Evolutionary conservation across 345 rosid genomes (phyloP), one percentile per base, ranked within the genome.

Genomic region (Noccaea caerulescens): DNA sequence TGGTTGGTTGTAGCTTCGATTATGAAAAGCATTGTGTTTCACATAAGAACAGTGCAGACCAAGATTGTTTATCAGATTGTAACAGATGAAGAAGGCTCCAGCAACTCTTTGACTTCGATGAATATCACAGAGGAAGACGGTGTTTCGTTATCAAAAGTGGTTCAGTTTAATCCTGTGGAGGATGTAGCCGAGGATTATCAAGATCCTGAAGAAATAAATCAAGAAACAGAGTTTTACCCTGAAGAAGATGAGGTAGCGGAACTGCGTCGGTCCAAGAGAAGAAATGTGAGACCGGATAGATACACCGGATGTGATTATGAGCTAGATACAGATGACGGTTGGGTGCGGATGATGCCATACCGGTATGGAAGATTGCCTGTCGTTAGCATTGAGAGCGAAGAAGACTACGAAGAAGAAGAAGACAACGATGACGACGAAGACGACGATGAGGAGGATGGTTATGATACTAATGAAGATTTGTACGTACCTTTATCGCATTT

Each of bases 11-110:
- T 82, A 49, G 67, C 89, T 25, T 89, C 97, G 10, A 73, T 80
- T 52, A 34, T 79, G 80, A 88, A 86, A 79, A 72, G 49, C 43
- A 53, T 81, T 65, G 68, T 80, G 64, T 89, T 88, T 57, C 77
- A 81, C 58, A 79, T 94, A 30, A 84, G 80, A 56, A 81, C 93
- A 8, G 71, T 84, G 65, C 79, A 83, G 49, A 78, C 73, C 39
- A 94, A 87, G 81, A 66, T 91, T 18, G 81, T 91, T 23, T 94
- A 94, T 77, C 84, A 86, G 76, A 79, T 86, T 81, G 60, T 79
- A 33, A 83, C 72, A 1, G 84, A 74, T 33, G 82, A 80, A 27
- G 30, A 27, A 63, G 86, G 46, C 16, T 16, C 30, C 58, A 68
- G 71, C 58, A 78, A 73, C 49, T 71, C 55, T 54, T 13, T 71